Evolutionary conservation across 495 filamentous ascomycete species (phyloP), one percentile per base, ranked within the genome.

Genomic region (Annulohypoxylon moriforme): DNA sequence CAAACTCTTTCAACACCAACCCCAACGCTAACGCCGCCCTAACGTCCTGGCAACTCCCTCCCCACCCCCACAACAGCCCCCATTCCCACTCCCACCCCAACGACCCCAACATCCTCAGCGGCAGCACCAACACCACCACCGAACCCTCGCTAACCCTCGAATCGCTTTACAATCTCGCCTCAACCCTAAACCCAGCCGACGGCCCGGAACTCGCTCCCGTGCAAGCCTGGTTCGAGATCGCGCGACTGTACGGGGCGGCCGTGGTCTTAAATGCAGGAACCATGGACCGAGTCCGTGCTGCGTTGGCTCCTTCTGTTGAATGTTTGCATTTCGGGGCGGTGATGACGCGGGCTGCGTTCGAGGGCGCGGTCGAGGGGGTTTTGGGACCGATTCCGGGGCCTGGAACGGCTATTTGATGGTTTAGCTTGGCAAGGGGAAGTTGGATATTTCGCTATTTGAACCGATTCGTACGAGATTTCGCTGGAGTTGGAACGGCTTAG

Each of bases 151-250:
- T 84, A 0, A 79, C 81, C 18, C 78, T 85, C 14, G 60, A 60
- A 14, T 67, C 70, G 27, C 78, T 85, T 11, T 72, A 79, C 62
- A 78, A 74, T 6, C 80, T 87, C n/a, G 78, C 79, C 4, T 64
- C 72, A 18, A 72, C 73, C 20, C 75, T 84, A 13, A 81, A 77
- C 55, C 74, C 76, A 52, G 62, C 38, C 50, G 14, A 62, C 0
- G 78, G 76, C 42, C 47, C 69, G 14, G 84, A 85, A 67, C 75
- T 86, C 31, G 81, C 84, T 66, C 85, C 85, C 18, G 83, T 86
- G 53, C 85, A 86, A 71, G 83, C 79, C 0, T 86, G 84, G 84
- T 86, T 85, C 75, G 77, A 81, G 75, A 76, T 86, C 6, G 79
- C 71, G 50, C 67, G 46, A 11, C 31, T 65, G 38, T 81, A 76